Percentiles rank a stretch among this genome's conserved stretches.
Conservation (phyloP, 2,329 filamentous ascomycete species). For the Knoxdaviesia proteae region DNA sequence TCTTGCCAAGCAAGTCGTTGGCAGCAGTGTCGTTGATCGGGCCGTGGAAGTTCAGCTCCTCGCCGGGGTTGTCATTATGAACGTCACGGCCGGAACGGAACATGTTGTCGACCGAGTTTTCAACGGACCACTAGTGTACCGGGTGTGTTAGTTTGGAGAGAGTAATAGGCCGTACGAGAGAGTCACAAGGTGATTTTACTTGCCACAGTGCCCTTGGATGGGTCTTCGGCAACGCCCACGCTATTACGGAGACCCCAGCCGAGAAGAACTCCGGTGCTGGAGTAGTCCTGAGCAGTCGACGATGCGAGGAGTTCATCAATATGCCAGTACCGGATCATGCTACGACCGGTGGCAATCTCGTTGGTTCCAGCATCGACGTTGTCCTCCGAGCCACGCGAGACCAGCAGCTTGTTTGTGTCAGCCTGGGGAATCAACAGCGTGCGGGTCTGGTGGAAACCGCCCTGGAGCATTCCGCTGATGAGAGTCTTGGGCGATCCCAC, state of each 20-base stretch:
- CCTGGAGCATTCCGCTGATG: slow-evolving; percentile 33
- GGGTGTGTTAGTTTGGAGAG: background rate
- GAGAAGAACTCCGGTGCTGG: slow-evolving; percentile 21
- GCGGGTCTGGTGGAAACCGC: slow-evolving; percentile 35
- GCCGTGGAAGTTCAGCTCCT: slow-evolving; percentile 53
- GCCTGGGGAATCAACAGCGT: slow-evolving; percentile 36
- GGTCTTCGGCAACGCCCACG: slow-evolving; percentile 43
- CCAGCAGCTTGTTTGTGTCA: slow-evolving; percentile 31
- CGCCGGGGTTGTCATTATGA: slow-evolving; percentile 46
- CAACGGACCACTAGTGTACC: slow-evolving; percentile 25
- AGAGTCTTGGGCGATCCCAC: slow-evolving; percentile 22
- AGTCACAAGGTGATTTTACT: too few species aligned
- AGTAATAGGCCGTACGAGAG: background rate
- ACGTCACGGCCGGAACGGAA: slow-evolving; percentile 31
- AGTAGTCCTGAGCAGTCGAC: slow-evolving; percentile 15
- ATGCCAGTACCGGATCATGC: slow-evolving; percentile 20
- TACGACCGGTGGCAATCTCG: slow-evolving; percentile 23
- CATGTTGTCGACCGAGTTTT: slow-evolving; percentile 45
- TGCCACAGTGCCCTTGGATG: slow-evolving; percentile 19
- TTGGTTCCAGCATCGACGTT: slow-evolving; percentile 34
- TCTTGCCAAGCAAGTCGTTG: slow-evolving; percentile 12
- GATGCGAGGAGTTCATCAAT: slow-evolving; percentile 25
- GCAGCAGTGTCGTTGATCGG: slow-evolving; percentile 17
- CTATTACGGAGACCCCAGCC: slow-evolving; percentile 52
- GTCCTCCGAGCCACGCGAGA: slow-evolving; percentile 36